Percentiles rank a stretch among this genome's conserved stretches.
Evolutionary conservation across 1,284 basidiomycete genomes (phyloP).

Genomic region (Trichosporon sp.): DNA sequence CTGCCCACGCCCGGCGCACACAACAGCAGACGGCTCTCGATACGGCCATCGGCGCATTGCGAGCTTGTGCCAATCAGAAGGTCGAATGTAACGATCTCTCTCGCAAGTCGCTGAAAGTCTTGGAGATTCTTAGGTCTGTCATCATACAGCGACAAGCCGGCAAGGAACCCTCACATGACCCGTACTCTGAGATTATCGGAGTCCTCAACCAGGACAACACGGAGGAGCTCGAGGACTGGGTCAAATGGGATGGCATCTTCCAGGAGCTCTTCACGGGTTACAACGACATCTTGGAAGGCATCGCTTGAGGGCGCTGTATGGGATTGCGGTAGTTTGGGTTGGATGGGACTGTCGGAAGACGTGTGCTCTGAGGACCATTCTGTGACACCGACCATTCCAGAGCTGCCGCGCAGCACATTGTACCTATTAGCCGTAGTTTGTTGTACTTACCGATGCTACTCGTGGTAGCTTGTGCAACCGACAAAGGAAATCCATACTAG

Average conservation of each 20-base stretch:
- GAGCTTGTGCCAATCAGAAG: background rate
- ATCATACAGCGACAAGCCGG: background rate
- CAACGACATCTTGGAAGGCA: slow-evolving; percentile 12
- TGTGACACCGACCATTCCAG: too few relatives aligned
- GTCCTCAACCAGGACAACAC: background rate
- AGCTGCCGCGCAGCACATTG: too few relatives aligned
- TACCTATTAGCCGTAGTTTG: too few relatives aligned
- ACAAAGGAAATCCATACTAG: too few relatives aligned
- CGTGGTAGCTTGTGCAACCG: too few relatives aligned
- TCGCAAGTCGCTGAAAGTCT: background rate
- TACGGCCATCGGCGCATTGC: background rate
- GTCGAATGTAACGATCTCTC: background rate
- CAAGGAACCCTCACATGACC: background rate
- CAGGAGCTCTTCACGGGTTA: background rate
- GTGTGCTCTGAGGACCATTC: too few relatives aligned
- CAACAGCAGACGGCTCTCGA: background rate
- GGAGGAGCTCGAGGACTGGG: slow-evolving; percentile 1
- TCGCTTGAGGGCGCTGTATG: background rate
- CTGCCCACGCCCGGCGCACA: background rate
- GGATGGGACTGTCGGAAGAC: too few relatives aligned
- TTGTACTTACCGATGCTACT: too few relatives aligned
- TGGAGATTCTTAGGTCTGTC: background rate
- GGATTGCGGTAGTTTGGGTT: too few relatives aligned
- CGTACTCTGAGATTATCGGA: background rate
- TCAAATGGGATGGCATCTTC: slow-evolving; percentile 9